Evolutionary conservation across 2,329 filamentous ascomycete species (phyloP), one percentile per base, ranked within the genome.

Genomic region (Lasiodiplodia theobromae): DNA sequence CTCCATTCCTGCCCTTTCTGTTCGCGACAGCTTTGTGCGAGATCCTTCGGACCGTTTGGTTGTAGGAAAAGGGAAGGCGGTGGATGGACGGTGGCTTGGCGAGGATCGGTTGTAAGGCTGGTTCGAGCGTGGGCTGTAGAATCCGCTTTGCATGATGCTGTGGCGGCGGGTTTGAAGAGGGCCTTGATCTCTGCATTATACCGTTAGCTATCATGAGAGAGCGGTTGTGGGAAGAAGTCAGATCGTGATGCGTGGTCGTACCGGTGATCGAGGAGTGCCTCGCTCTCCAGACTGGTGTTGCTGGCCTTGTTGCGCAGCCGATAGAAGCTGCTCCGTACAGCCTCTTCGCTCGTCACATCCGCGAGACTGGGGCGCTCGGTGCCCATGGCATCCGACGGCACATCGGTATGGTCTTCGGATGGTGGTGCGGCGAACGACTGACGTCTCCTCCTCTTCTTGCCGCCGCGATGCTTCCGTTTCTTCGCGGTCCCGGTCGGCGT

Each of bases 211-310:
- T 12, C 49, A 38, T 38, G 31, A 18, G 21, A 7, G 3, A 23
- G 60, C 4, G 3, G 28, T 28, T 4, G 7, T 23, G 28, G 58
- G 40, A 18, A 49, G 28, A 18, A 7, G 2, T 10, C 51, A 44
- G 51, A 28, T 63, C 44, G 40, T 44, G 58, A 51, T 64, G 60
- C 31, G 2, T 64, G 21, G 2, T 64, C 60, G 10, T 81, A 92
- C 89, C 93, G 88, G 79, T 98, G 95, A 80, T 98, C 95, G 21
- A 98, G 83, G 72, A 98, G 82, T 8, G 88, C 90, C 77, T 97
- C 91, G 78, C 94, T 97, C 73, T 97, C 95, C 71, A 98, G 83
- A 78, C 95, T 98, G 0, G 92, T 94, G 74, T 87, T 90, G 81
- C 95, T 98, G 71, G 90, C 77, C 76, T 92, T 93, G 57, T 75